A percentile compares a stretch with the other conserved stretches of the same genome.
Conservation (phyloP, 371 early-diverging fungal species). For the Lichtheimia corymbifera region DNA sequence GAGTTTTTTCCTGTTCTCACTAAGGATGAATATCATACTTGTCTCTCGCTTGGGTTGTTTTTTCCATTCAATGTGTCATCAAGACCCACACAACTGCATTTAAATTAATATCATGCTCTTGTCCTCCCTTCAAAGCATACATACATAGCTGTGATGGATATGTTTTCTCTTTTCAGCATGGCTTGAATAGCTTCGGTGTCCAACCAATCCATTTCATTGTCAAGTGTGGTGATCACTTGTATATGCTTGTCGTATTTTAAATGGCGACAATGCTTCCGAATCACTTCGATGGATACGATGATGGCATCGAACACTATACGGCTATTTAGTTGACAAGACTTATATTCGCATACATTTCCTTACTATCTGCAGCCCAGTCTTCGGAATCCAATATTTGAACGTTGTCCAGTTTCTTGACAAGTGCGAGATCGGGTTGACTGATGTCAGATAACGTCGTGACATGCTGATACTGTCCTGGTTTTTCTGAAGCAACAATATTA, state of each 20-base stretch:
- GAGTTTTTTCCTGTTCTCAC: neutral
- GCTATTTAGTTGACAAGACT: neutral
- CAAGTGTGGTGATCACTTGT: conserved; percentile 64
- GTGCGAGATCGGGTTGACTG: conserved; percentile 18
- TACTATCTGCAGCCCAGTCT: conserved; percentile 36
- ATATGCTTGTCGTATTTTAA: conserved; percentile 70
- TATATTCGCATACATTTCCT: conserved; percentile 9
- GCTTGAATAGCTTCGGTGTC: conserved; percentile 45
- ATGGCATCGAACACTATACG: conserved; percentile 61
- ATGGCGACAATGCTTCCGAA: conserved; percentile 55
- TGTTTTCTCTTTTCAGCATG: conserved; percentile 37
- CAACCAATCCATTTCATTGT: conserved; percentile 46
- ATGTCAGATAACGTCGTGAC: conserved; percentile 21
- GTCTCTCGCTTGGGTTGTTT: neutral
- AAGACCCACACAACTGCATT: conserved; percentile 7
- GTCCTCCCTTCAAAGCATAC: neutral
- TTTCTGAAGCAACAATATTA: conserved; percentile 23
- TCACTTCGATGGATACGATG: conserved; percentile 61
- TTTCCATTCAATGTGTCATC: conserved; percentile 10
- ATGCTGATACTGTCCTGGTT: conserved; percentile 37
- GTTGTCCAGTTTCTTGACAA: conserved; percentile 25
- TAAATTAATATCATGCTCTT: neutral
- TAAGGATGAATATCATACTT: neutral
- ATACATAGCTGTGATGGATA: conserved; percentile 63
- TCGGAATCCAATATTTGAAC: conserved; percentile 33